Evolutionary conservation across 163 green algal genomes (phyloP), one percentile per base, ranked within the genome.

Genomic region (Scenedesmus sp.): DNA sequence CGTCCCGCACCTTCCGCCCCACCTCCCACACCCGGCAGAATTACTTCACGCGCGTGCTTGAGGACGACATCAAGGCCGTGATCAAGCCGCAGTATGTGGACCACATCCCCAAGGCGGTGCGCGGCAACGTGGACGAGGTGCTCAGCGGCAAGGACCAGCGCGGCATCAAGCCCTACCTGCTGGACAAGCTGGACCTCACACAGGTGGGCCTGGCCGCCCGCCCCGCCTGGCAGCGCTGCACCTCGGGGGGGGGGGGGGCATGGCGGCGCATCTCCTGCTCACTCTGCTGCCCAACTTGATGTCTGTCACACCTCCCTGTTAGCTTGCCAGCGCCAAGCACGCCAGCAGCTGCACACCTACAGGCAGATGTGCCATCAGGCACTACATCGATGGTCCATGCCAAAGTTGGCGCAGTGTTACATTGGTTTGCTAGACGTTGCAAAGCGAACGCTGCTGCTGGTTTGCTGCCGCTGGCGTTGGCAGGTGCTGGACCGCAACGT

Each of bases 1-100:
- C n/a, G n/a, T 16, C 22, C 53, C 79, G 82, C 82, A 42, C 51
- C 49, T n/a, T 53, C 20, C 46, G 0, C 18, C 4, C 7, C 26
- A 20, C 44, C 7, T 26, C 13, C 18, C 44, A 30, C 16, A 30
- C 22, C 46, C 46, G 6, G 56, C 85, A 90, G 89, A 99, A 99
- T 95, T 99, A 99, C 96, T 99, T 99, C 94, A 99, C 97, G 24
- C 94, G 96, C 18, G 94, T 99, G 42, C 95, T 99, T 80, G 98
- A 99, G 94, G 98, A 99, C 93, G 96, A 99, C 95, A 81, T 99
- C 61, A 98, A 98, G 93, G 97, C 98, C 37, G 97, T 99, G 86
- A 99, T 99, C 94, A 99, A 99, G 95, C 98, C 98, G 26, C 98
- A 99, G 95, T 99, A 99, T 89, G 98, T 99, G 68, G 98, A 99